Percentiles rank a stretch among this genome's conserved stretches.
Evolutionary conservation across 805 yeast species (phyloP).

Genomic region (Saccharomycopsis sp.): DNA sequence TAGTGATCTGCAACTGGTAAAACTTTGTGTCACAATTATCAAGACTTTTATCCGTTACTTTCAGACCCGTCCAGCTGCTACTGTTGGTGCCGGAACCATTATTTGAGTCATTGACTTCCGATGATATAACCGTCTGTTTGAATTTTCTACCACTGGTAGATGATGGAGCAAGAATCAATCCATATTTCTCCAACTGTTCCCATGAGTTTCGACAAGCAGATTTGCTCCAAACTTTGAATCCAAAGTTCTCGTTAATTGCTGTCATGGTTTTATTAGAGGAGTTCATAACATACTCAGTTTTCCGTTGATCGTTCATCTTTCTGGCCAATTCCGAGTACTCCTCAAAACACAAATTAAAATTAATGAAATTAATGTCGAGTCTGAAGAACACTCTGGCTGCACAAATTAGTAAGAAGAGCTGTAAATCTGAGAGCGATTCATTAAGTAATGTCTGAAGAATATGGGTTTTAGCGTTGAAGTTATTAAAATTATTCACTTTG

Average conservation of each 20-base stretch:
- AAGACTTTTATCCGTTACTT: constrained; percentile 34
- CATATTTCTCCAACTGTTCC: constrained; percentile 58
- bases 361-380: constrained; percentile 51
- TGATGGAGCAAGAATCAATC: constrained; percentile 34
- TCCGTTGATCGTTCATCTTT: constrained; percentile 34
- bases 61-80: constrained; percentile 33
- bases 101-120: constrained; percentile 29
- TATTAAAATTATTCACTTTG: constrained; percentile 23
- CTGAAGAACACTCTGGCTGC: constrained; percentile 67
- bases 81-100: constrained; percentile 37
- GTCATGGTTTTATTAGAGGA: constrained; percentile 25
- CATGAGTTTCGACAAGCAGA: constrained; percentile 61
- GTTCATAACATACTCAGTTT: constrained; percentile 28
- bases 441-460: constrained; percentile 15
- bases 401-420: constrained; percentile 61
- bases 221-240: constrained; percentile 52
- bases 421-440: constrained; percentile 57
- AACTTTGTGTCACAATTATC: constrained; percentile 38
- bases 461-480: constrained; percentile 20
- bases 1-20: constrained; percentile 44
- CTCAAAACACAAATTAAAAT: constrained; percentile 68
- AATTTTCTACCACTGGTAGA: not conserved
- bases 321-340: constrained; percentile 62
- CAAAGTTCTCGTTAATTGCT: constrained; percentile 30
- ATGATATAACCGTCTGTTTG: not conserved